Conservation (phyloP, 768 basidiomycete genomes). For the Saitozyma sp. region DNA sequence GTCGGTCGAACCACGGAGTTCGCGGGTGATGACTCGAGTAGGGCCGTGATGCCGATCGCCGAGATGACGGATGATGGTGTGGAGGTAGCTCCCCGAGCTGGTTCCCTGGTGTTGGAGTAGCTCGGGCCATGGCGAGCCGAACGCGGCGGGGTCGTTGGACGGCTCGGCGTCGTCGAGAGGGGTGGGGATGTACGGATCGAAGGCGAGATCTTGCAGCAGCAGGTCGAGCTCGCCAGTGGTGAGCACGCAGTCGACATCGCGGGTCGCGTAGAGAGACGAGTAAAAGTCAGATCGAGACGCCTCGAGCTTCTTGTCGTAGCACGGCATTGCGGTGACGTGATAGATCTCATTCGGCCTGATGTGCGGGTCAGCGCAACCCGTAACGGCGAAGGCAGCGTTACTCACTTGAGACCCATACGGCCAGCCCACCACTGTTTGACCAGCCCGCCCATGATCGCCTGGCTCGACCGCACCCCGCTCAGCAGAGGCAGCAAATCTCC, state of each 20-base stretch:
- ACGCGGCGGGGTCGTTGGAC: not conserved
- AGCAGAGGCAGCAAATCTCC: conserved; percentile 90
- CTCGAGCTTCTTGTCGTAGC: conserved; percentile 99
- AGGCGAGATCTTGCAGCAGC: conserved; percentile 76
- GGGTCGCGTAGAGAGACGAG: conserved; percentile 66
- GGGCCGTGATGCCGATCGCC: conserved; percentile 37
- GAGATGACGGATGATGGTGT: conserved; percentile 68
- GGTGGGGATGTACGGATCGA: conserved; percentile 69
- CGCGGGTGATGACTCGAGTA: conserved; percentile 35
- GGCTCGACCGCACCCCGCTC: conserved; percentile 82
- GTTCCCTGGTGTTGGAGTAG: conserved; percentile 76
- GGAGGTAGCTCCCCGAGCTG: conserved; percentile 89
- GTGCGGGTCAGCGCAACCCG: conserved; percentile 3
- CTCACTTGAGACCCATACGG: conserved; percentile 69
- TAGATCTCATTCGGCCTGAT: conserved; percentile 81
- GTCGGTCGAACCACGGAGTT: conserved; percentile 51
- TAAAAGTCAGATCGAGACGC: conserved; percentile 94
- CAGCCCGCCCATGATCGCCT: conserved; percentile 88
- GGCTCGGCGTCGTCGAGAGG: conserved; percentile 57
- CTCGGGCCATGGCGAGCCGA: conserved; percentile 61
- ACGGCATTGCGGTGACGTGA: conserved; percentile 97
- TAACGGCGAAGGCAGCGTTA: conserved; percentile 18
- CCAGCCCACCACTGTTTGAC: conserved; percentile 83
- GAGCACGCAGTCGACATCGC: conserved; percentile 95
- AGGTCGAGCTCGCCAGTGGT: conserved; percentile 91